Evolutionary conservation across 495 filamentous ascomycete genomes (phyloP).

Genomic region (Xylaria telfairii): DNA sequence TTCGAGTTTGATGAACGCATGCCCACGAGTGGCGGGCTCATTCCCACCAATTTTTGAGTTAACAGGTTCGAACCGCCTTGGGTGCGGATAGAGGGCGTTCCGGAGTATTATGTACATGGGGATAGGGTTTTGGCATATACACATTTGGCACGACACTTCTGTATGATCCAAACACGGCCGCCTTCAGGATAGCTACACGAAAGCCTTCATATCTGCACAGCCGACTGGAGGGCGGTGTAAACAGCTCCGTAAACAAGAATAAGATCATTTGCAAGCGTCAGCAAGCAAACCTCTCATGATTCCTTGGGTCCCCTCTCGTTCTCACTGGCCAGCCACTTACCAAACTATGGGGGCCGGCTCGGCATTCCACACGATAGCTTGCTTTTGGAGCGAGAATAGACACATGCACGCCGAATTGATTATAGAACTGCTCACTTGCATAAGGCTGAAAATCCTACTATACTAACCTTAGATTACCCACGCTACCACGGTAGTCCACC

Average conservation of each 20-base stretch:
- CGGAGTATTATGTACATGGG: slow-evolving; percentile 14
- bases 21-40: not conserved
- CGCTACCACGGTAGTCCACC: not conserved
- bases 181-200: not conserved
- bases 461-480: not conserved
- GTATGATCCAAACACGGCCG: not conserved
- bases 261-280: not conserved
- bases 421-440: not conserved
- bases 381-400: slow-evolving; percentile 4
- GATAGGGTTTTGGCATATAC: slow-evolving; percentile 4
- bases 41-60: not conserved
- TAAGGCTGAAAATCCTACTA: slow-evolving; percentile 17
- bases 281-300: not conserved
- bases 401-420: not conserved
- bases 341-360: not conserved
- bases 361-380: not conserved
- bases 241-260: not conserved
- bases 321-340: not conserved
- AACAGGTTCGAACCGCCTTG: not conserved
- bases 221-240: not conserved
- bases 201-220: not conserved
- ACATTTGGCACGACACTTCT: not conserved
- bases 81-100: slow-evolving; percentile 7
- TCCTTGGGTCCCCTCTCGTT: not conserved
- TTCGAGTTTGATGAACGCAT: slow-evolving; percentile 14